phyloP scores from a whole-genome alignment of 176 grass and related monocot species.

The Puccinellia tenuiflora region DNA sequence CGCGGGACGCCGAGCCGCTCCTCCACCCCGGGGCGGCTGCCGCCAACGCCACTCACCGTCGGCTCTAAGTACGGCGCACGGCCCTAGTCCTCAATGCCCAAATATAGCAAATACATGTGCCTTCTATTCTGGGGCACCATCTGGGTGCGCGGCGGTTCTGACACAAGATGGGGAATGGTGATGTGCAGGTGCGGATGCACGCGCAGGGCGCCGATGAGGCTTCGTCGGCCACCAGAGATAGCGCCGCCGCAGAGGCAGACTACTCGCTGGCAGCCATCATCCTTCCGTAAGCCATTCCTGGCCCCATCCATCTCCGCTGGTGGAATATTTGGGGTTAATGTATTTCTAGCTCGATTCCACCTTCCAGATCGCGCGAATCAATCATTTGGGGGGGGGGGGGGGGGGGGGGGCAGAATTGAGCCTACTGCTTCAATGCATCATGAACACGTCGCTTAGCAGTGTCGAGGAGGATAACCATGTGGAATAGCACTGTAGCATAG shows the following conservation, averaged over 20 bases:
- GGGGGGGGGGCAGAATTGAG: no score
- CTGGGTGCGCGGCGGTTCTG: constrained; percentile 13
- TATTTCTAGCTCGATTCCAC: constrained; percentile 8
- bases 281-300: constrained; percentile 50
- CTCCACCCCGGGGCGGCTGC: constrained; percentile 4
- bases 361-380: not conserved
- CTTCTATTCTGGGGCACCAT: constrained; percentile 26
- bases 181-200: constrained; percentile 43
- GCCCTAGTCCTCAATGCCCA: not conserved
- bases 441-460: no score
- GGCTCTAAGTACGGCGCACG: constrained; percentile 35
- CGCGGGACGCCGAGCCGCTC: constrained; percentile 27
- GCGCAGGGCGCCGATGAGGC: constrained; percentile 39
- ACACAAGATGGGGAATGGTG: constrained; percentile 32
- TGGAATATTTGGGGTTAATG: not conserved
- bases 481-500: not conserved
- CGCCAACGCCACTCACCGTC: not conserved
- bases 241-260: not conserved
- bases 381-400: not conserved
- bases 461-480: not conserved
- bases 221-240: not conserved
- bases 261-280: constrained; percentile 60
- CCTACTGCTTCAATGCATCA: not conserved
- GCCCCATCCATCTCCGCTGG: no score
- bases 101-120: constrained; percentile 5